Percentiles rank a stretch among this genome's conserved stretches.
These are phyloP conservation scores for Stromatinia cepivora DNA, from an alignment of 2,329 filamentous ascomycete species.

Conservation along the genomic window DNA sequence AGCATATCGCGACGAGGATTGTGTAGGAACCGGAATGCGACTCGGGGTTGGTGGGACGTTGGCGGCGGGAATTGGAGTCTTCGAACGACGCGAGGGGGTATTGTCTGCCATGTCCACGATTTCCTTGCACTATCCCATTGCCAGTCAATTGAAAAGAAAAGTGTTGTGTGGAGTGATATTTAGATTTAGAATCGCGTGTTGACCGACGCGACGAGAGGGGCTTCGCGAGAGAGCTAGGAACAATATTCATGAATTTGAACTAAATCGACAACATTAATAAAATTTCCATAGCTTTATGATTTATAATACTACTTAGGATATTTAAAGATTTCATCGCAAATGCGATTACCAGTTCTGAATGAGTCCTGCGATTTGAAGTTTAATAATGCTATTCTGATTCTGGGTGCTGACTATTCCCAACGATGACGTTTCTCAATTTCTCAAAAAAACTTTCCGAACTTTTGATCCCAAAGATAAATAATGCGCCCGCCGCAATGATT, in stretches of 20 bases:
- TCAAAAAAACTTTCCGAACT: slow-evolving; percentile 10
- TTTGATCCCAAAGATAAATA: slow-evolving; percentile 16
- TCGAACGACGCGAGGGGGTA: slow-evolving; percentile 21
- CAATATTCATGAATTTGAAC: not conserved
- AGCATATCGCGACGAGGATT: slow-evolving; percentile 41
- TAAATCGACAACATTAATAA: not conserved
- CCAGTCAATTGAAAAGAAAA: not conserved
- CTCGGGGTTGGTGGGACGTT: slow-evolving; percentile 45
- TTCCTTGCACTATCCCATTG: slow-evolving; percentile 13
- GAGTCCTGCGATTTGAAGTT: not conserved
- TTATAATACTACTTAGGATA: not conserved
- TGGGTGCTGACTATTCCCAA: slow-evolving; percentile 15
- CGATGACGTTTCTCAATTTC: slow-evolving; percentile 24
- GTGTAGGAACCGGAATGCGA: slow-evolving; percentile 34
- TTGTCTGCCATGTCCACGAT: slow-evolving; percentile 17
- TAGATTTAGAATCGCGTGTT: slow-evolving; percentile 4
- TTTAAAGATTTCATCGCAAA: not conserved
- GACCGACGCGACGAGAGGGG: slow-evolving; percentile 19
- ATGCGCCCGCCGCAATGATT: not conserved
- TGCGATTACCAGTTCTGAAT: not conserved
- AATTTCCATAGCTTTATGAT: not conserved
- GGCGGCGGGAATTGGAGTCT: slow-evolving; percentile 29
- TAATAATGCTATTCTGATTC: not conserved
- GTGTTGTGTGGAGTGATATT: not conserved
- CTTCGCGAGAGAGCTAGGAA: slow-evolving; percentile 3